These are phyloP conservation scores for Claviceps africana DNA, from an alignment of 2,329 filamentous ascomycete species.

Conservation along the genomic window DNA sequence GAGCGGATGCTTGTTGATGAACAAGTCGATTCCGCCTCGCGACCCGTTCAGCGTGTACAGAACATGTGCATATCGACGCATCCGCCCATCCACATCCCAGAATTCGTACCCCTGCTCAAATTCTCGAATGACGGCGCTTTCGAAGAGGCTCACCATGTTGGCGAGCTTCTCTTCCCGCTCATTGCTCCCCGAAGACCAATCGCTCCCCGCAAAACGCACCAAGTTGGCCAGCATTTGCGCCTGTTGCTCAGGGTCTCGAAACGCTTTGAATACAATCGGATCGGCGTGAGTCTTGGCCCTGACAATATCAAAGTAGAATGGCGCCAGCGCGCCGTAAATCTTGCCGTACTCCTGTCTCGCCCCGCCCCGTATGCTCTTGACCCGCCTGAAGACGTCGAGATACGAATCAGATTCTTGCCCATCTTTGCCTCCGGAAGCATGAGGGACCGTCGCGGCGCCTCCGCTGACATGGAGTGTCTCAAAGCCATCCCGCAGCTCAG, in stretches of 20 bases:
- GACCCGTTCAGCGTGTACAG: conserved; percentile 72
- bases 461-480: conserved; percentile 53
- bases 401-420: conserved; percentile 48
- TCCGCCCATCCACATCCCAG: conserved; percentile 75
- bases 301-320: conserved; percentile 76
- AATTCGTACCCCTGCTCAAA: conserved; percentile 87
- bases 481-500: conserved; percentile 51
- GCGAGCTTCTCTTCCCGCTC: conserved; percentile 58
- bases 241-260: conserved; percentile 77
- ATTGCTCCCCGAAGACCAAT: conserved; percentile 62
- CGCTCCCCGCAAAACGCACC: conserved; percentile 62
- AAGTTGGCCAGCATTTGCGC: conserved; percentile 79
- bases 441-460: neutral
- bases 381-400: conserved; percentile 54
- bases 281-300: conserved; percentile 61
- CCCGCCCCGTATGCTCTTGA: conserved; percentile 66
- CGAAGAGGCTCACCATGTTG: conserved; percentile 68
- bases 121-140: conserved; percentile 77
- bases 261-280: conserved; percentile 72
- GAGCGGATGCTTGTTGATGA: conserved; percentile 77
- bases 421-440: conserved; percentile 26
- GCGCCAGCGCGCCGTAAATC: conserved; percentile 74
- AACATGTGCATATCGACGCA: conserved; percentile 81
- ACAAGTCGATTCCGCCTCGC: conserved; percentile 63
- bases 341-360: conserved; percentile 85